Percentiles rank a stretch among this genome's conserved stretches.
These are phyloP conservation scores for Aspergillus cavernicola DNA, from an alignment of 495 filamentous ascomycete genomes.

Conservation along the genomic window DNA sequence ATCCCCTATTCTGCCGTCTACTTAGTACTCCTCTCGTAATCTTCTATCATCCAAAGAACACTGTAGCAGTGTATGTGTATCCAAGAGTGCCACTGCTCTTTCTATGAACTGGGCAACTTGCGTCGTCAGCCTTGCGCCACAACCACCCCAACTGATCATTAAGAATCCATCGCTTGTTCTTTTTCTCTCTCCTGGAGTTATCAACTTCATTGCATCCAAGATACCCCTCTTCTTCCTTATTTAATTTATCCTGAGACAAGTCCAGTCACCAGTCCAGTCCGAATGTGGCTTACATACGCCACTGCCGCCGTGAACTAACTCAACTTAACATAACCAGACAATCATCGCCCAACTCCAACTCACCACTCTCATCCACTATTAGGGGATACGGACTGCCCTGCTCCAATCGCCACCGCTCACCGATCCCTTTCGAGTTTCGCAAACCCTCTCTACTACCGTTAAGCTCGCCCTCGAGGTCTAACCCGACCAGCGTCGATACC, in stretches of 20 bases:
- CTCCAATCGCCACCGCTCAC: conserved; percentile 6
- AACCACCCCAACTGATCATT: conserved; percentile 6
- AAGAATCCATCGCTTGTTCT: not conserved
- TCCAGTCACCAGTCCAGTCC: conserved; percentile 5
- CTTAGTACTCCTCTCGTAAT: too few species aligned
- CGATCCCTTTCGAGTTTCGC: conserved; percentile 13
- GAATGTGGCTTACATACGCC: conserved; percentile 20
- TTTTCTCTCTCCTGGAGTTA: conserved; percentile 4
- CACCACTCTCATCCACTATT: conserved; percentile 6
- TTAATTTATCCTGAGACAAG: not conserved
- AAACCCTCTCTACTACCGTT: not conserved
- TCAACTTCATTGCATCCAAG: conserved; percentile 2
- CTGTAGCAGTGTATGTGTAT: too few species aligned
- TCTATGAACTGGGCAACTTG: conserved; percentile 5
- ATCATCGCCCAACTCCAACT: not conserved
- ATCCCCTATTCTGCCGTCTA: not conserved
- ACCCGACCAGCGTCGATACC: conserved; percentile 2
- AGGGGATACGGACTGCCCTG: conserved; percentile 14
- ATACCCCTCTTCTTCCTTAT: conserved; percentile 1
- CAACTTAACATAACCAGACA: conserved; percentile 2
- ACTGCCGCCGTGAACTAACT: conserved; percentile 8
- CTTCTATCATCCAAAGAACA: too few species aligned
- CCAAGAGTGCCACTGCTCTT: too few species aligned
- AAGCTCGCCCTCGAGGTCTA: not conserved
- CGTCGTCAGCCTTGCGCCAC: conserved; percentile 16